These are phyloP conservation scores for Alternaria angustiovoidea DNA, from an alignment of 2,329 filamentous ascomycete genomes.

Conservation along the genomic window DNA sequence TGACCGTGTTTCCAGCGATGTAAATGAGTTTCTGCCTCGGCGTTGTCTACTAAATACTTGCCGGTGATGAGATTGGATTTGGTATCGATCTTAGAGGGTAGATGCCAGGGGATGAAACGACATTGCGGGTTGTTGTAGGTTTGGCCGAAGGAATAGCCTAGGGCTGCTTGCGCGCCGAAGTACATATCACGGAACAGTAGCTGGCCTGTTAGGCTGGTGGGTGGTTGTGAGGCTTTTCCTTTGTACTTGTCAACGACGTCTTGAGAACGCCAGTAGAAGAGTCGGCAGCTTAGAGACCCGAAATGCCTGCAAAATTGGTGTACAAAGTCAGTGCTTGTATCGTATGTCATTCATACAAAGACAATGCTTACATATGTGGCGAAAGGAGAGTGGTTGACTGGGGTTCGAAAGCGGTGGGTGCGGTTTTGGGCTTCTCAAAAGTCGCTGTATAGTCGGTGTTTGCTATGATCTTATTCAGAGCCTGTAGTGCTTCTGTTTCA, in stretches of 20 bases:
- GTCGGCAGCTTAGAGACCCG: constrained; percentile 72
- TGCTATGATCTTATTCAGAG: constrained; percentile 66
- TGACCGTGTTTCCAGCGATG: constrained; percentile 71
- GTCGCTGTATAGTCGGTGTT: constrained; percentile 74
- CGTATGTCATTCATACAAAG: too few species aligned
- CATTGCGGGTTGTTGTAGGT: constrained; percentile 71
- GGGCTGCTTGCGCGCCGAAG: constrained; percentile 75
- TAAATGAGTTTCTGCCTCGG: constrained; percentile 71
- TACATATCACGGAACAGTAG: constrained; percentile 85
- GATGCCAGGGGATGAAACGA: constrained; percentile 81
- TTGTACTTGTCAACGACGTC: constrained; percentile 67
- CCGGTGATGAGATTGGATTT: constrained; percentile 61
- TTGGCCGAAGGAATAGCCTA: constrained; percentile 71
- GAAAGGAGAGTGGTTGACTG: constrained; percentile 77
- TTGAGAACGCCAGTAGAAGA: constrained; percentile 76
- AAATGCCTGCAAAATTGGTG: constrained; percentile 62
- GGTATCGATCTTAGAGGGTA: constrained; percentile 67
- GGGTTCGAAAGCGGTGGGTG: constrained; percentile 75
- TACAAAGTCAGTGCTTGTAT: too few species aligned
- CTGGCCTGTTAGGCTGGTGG: constrained; percentile 75
- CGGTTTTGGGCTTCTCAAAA: constrained; percentile 79
- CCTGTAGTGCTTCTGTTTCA: constrained; percentile 69
- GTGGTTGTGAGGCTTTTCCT: constrained; percentile 64
- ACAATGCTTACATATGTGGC: constrained; percentile 61
- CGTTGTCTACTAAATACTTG: constrained; percentile 69